Conservation (phyloP, 768 basidiomycete species). For the Boletus reticuloceps region DNA sequence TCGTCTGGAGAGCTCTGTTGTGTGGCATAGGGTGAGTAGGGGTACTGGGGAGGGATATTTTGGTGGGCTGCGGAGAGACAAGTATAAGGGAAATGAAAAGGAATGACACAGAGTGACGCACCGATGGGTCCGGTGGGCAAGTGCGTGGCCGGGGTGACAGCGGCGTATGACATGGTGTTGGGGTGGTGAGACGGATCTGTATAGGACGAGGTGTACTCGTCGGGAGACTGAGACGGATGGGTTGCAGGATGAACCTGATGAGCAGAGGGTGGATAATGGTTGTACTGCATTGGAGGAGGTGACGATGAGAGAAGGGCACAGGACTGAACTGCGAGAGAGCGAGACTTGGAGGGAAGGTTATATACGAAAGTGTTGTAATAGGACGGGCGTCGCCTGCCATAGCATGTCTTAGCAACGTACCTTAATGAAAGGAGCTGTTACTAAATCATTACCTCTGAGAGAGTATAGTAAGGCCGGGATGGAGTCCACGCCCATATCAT, state of each 20-base stretch:
- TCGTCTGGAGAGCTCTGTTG: conserved; percentile 15
- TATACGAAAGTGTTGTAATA: conserved; percentile 36
- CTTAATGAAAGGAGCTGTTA: conserved; percentile 37
- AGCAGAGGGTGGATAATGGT: conserved; percentile 19
- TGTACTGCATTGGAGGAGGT: conserved; percentile 28
- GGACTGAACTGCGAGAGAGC: conserved; percentile 9
- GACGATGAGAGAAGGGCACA: not conserved
- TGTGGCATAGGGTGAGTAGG: conserved; percentile 22
- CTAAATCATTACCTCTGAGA: conserved; percentile 38
- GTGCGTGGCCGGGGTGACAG: conserved; percentile 20
- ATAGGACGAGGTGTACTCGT: conserved; percentile 20
- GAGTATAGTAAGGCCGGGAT: conserved; percentile 34
- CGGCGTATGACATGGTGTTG: conserved; percentile 21
- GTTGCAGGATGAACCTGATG: conserved; percentile 16
- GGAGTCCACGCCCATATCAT: conserved; percentile 33
- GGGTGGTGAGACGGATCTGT: conserved; percentile 24
- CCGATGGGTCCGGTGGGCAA: conserved; percentile 25
- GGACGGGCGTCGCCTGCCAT: conserved; percentile 35
- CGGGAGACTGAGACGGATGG: conserved; percentile 22
- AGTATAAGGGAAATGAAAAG: conserved; percentile 8
- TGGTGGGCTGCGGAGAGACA: conserved; percentile 20
- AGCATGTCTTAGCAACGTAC: conserved; percentile 36
- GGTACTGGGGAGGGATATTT: conserved; percentile 12
- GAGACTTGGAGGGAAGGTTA: conserved; percentile 21
- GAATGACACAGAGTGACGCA: conserved; percentile 18